Base-by-base conservation (phyloP, 208 protist genomes). In the Trypanosoma cruzi region DNA sequence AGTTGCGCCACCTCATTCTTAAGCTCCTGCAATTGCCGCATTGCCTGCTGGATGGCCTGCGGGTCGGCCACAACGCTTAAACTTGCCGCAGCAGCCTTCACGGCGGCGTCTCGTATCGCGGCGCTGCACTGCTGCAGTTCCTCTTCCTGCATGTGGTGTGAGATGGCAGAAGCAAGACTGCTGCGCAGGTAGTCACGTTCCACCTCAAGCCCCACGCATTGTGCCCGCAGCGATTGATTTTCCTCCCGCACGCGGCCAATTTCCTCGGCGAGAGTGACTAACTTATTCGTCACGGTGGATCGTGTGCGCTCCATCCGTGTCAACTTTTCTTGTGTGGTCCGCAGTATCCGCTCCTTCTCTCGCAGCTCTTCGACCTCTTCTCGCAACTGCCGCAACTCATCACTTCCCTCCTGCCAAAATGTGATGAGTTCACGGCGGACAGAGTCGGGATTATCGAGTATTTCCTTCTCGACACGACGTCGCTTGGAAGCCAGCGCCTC, bases 1-100 rank as follows among this genome's bases (percentile, higher is more conserved):
- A 95, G 75, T 64, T 82, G 81, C 22, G 77, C 81, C 55, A 95
- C 84, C 62, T 91, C 85, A 46, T 73, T 89, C 73, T 90, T 86
- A 42, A 93, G 73, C 68, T 93, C 87, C 62, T 85, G 83, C 28
- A 83, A 76, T 42, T 84, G 73, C 31, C 75, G 77, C 71, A 82
- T 69, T 20, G 78, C 80, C 46, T 86, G 71, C 40, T 86, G 80
- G 22, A 88, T 71, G n/a, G 71, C 80, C 22, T 86, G 79, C 32
- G 84, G 84, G 59, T 95, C 86, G 1, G 77, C 79, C 13, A 89
- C 81, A 13, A 89, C 69, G 31, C 84, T 81, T 40, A 82, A 80
- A 64, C 84, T 92, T 26, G 84, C 77, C 2, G 86, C 84, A 10
- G 86, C 81, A 44, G 73, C 68, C 36, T 73, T 79, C 13, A 71